Evolutionary conservation across 2,329 filamentous ascomycete genomes (phyloP), one percentile per base, ranked within the genome.

Genomic region (Coniella lustricola): DNA sequence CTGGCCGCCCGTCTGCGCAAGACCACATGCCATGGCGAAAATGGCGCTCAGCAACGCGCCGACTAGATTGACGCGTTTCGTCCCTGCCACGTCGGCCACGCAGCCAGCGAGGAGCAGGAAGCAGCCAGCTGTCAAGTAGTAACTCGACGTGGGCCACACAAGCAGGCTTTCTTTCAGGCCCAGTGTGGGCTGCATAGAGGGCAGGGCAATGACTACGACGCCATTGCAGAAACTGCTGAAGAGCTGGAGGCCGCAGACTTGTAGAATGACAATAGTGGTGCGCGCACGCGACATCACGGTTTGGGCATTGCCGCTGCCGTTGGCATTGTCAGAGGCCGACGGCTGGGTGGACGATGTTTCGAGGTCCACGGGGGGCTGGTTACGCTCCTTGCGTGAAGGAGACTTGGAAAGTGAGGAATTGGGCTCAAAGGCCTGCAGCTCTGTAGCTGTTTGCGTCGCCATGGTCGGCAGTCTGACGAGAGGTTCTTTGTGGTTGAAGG

Each of bases 61-160:
- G 3, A 59, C 46, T 7, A 70, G 51, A 36, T 65, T 59, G 10
- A 70, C 61, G 2, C 52, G 47, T 3, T 62, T 52, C 0, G 61
- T 56, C 0, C 69, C 68, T 1, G 68, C 46, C 0, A 63, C 61
- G 41, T 71, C 68, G 4, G 68, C 65, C 2, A 69, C 46, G 2
- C 66, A 60, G 2, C 68, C 68, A 7, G 67, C 64, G 0, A 71
- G 56, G 7, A 71, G 55, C 14, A 71, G 55, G 0, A 62, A 62
- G 0, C 66, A 66, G 0, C 64, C 67, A 0, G 63, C 63, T 1
- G 66, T 60, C 0, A 71, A 60, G 1, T 58, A 58, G 17, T 61
- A 60, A 2, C 67, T 64, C 3, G 67, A 69, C 1, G 62, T 55
- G 1, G 68, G 68, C 68, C 68, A 70, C 42, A 69, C 63, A 2